Conservation (phyloP, 768 basidiomycete genomes). For the Pholiota conissans region DNA sequence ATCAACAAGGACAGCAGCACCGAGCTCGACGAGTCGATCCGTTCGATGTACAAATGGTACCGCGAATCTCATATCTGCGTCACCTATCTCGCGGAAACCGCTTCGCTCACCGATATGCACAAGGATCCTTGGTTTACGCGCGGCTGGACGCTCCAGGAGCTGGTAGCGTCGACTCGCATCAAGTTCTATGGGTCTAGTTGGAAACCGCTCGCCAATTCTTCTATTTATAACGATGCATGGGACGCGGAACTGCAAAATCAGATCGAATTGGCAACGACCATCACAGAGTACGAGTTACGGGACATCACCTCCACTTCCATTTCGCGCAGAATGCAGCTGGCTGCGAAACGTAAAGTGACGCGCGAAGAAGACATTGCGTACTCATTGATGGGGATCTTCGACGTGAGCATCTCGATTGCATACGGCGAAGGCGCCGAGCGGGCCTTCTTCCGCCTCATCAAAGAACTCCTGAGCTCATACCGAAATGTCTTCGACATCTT, state of each 20-base stretch:
- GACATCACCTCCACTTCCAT: background rate
- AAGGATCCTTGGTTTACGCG: constrained; percentile 1
- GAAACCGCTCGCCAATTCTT: background rate
- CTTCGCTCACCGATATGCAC: background rate
- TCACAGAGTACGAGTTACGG: background rate
- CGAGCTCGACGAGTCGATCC: background rate
- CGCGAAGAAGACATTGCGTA: constrained; percentile 1
- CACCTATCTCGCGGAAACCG: background rate
- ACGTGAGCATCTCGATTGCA: background rate
- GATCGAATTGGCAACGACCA: background rate
- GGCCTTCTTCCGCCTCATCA: background rate
- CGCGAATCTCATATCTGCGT: background rate
- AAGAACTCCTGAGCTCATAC: background rate
- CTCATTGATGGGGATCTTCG: background rate
- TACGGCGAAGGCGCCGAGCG: background rate
- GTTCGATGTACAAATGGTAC: constrained; percentile 2
- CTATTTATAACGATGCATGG: background rate
- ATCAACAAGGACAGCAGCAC: background rate
- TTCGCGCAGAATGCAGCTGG: background rate
- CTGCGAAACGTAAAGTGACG: background rate
- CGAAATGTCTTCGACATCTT: background rate
- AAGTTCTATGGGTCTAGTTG: background rate
- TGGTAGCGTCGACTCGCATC: background rate
- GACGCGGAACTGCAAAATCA: background rate
- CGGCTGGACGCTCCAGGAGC: constrained; percentile 3